Conservation (phyloP, 352 stramenopile genomes). For the Pythium inflatum region DNA sequence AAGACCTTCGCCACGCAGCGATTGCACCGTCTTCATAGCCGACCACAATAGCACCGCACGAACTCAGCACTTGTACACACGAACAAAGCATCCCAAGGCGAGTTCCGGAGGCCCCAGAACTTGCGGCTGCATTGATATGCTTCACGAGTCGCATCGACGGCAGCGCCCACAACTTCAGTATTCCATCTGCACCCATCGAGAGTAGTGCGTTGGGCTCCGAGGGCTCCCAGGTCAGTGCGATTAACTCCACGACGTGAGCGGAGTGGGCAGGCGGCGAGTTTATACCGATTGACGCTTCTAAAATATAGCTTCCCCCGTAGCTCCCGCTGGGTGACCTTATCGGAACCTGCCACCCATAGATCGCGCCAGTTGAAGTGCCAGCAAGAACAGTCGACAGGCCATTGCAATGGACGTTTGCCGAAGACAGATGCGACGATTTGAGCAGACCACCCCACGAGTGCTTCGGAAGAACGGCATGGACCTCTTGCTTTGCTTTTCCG, state of each 20-base stretch:
- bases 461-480: background rate
- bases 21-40: constrained; percentile 66
- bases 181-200: constrained; percentile 57
- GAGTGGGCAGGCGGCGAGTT: constrained; percentile 44
- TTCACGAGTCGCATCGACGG: constrained; percentile 41
- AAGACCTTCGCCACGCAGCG: constrained; percentile 37
- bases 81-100: constrained; percentile 40
- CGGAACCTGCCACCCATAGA: constrained; percentile 20
- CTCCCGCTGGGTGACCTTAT: background rate
- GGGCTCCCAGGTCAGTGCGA: background rate
- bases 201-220: constrained; percentile 18
- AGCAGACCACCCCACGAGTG: constrained; percentile 22
- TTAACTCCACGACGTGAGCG: constrained; percentile 44
- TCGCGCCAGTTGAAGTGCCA: constrained; percentile 19
- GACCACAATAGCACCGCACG: constrained; percentile 23
- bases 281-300: constrained; percentile 18
- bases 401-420: background rate
- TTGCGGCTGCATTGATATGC: constrained; percentile 44
- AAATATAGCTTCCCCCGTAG: background rate
- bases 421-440: background rate
- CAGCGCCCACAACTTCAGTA: constrained; percentile 65
- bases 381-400: constrained; percentile 6
- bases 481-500: background rate
- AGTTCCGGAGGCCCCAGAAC: constrained; percentile 19
- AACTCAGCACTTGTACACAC: constrained; percentile 40